These are phyloP conservation scores for Aspergillus sp. DNA, from an alignment of 2,329 filamentous ascomycete species.

Conservation along the genomic window DNA sequence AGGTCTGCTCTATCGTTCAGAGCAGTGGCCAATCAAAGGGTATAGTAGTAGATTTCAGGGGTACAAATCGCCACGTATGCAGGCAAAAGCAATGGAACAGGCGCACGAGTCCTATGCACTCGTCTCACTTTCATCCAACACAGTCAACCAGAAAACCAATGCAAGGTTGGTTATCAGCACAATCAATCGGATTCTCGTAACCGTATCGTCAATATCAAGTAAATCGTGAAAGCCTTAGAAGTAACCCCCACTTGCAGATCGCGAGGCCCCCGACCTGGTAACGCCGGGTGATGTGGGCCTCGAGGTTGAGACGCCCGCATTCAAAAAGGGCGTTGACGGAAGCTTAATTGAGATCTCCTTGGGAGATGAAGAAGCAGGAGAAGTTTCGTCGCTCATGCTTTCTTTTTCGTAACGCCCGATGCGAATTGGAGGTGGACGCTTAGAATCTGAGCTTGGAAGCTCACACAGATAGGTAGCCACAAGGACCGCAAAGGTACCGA, in stretches of 20 bases:
- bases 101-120: slow-evolving; percentile 15
- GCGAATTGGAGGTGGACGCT: slow-evolving; percentile 51
- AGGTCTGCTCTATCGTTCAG: not conserved
- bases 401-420: slow-evolving; percentile 77
- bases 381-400: slow-evolving; percentile 50
- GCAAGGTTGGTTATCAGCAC: slow-evolving; percentile 13
- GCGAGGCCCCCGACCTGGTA: slow-evolving; percentile 40
- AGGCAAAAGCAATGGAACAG: slow-evolving; percentile 2
- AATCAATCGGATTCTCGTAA: slow-evolving; percentile 13
- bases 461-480: slow-evolving; percentile 84
- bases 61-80: not conserved
- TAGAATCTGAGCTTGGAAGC: slow-evolving; percentile 52
- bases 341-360: slow-evolving; percentile 50
- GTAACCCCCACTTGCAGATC: slow-evolving; percentile 36
- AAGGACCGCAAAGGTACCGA: slow-evolving; percentile 77
- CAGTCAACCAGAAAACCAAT: not conserved
- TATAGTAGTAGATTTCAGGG: slow-evolving; percentile 1
- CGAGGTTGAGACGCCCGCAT: slow-evolving; percentile 53
- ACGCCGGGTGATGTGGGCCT: slow-evolving; percentile 53
- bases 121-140: slow-evolving; percentile 19
- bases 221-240: slow-evolving; percentile 35
- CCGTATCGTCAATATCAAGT: slow-evolving; percentile 22
- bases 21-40: not conserved
- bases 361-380: slow-evolving; percentile 27
- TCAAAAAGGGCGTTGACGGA: slow-evolving; percentile 48